Percentiles rank a stretch among this genome's conserved stretches.
phyloP scores from a whole-genome alignment of 75 land plant genomes.

The Isoetes taiwanensis region DNA sequence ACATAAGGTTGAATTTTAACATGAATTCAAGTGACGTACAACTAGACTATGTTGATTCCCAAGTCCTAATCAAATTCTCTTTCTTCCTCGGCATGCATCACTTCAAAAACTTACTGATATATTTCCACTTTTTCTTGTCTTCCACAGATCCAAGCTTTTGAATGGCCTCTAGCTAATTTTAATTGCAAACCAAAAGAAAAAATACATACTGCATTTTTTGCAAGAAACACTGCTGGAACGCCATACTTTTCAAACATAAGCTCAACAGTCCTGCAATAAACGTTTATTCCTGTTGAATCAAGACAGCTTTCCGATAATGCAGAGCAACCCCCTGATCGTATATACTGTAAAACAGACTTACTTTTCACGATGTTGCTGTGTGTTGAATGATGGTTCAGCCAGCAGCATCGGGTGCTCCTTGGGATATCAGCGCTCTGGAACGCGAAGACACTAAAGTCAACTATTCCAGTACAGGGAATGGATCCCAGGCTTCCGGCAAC shows the following conservation, averaged over 20 bases:
- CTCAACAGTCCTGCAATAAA: slow-evolving; percentile 90
- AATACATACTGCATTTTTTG: slow-evolving; percentile 82
- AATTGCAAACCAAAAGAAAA: not conserved
- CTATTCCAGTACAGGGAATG: too few species aligned
- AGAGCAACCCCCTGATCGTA: too few species aligned
- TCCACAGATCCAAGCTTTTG: too few species aligned
- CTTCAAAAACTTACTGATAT: not conserved
- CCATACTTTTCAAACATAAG: slow-evolving; percentile 94
- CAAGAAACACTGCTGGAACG: slow-evolving; percentile 90
- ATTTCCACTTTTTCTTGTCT: too few species aligned
- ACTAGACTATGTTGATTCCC: not conserved
- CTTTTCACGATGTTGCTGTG: slow-evolving; percentile 59
- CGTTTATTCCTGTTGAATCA: too few species aligned
- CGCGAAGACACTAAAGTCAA: too few species aligned
- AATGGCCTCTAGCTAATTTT: too few species aligned
- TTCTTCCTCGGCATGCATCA: not conserved
- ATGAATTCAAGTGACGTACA: not conserved
- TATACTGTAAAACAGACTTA: slow-evolving; percentile 12
- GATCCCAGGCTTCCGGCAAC: too few species aligned
- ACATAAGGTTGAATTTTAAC: too few species aligned
- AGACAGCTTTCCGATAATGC: too few species aligned
- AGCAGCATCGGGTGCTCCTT: slow-evolving; percentile 96
- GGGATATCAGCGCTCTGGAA: slow-evolving; percentile 77
- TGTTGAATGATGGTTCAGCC: slow-evolving; percentile 84
- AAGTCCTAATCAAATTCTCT: not conserved